These are phyloP conservation scores for Bipolaris cookei DNA, from an alignment of 2,329 filamentous ascomycete species.

Conservation along the genomic window DNA sequence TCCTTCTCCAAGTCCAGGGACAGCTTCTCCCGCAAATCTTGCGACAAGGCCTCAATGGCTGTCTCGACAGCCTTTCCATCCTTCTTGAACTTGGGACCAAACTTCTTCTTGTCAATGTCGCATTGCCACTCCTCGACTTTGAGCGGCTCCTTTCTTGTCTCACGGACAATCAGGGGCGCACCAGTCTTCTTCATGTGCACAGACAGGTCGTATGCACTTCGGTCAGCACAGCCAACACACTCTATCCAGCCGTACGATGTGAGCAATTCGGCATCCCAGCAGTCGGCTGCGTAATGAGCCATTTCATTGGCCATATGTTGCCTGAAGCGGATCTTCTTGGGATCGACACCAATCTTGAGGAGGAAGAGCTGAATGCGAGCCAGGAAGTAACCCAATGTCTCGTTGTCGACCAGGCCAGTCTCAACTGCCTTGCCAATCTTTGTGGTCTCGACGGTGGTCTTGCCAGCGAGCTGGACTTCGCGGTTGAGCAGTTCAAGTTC, in stretches of 20 bases:
- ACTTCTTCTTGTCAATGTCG: conserved; percentile 92
- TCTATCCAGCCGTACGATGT: conserved; percentile 97
- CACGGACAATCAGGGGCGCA: conserved; percentile 81
- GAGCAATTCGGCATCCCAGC: conserved; percentile 94
- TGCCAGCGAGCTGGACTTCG: conserved; percentile 83
- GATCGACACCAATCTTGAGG: conserved; percentile 83
- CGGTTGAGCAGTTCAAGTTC: conserved; percentile 86
- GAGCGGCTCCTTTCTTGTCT: conserved; percentile 78
- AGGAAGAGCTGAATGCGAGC: conserved; percentile 93
- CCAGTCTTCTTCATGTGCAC: conserved; percentile 95
- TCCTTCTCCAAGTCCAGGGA: conserved; percentile 73
- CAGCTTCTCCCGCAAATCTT: conserved; percentile 81
- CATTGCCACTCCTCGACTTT: conserved; percentile 86
- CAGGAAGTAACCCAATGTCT: conserved; percentile 97
- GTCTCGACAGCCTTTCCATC: conserved; percentile 85
- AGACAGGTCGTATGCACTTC: conserved; percentile 90
- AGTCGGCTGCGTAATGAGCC: conserved; percentile 95
- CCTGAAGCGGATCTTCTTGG: conserved; percentile 88
- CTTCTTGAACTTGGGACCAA: conserved; percentile 90
- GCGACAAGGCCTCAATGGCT: conserved; percentile 75
- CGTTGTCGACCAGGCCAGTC: conserved; percentile 86
- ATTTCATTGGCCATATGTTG: conserved; percentile 94
- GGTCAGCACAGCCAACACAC: conserved; percentile 95
- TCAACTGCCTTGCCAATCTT: conserved; percentile 86
- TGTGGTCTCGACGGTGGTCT: conserved; percentile 75